Evolutionary conservation across 75 land plant genomes (phyloP).

Genomic region (Pinus taeda): DNA sequence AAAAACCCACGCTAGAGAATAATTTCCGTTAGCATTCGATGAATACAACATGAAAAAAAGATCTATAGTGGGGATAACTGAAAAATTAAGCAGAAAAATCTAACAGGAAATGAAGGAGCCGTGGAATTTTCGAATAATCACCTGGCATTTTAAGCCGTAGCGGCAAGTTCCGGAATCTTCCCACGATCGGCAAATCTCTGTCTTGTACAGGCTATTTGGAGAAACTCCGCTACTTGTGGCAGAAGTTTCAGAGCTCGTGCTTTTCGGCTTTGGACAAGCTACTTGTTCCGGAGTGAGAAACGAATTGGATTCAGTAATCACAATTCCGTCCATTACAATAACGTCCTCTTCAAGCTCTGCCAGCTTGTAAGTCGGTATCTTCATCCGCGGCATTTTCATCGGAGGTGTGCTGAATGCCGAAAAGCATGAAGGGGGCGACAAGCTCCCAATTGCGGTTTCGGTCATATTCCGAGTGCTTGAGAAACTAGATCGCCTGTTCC

Average conservation of each 20-base stretch:
- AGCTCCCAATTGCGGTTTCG: too few relatives aligned
- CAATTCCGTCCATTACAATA: slow-evolving; percentile 19
- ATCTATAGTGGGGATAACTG: too few relatives aligned
- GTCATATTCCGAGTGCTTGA: too few relatives aligned
- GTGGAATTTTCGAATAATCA: background rate
- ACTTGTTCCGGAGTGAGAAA: background rate
- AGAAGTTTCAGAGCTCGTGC: background rate
- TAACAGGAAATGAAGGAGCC: too few relatives aligned
- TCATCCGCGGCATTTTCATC: background rate
- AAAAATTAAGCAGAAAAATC: too few relatives aligned
- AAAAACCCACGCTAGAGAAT: too few relatives aligned
- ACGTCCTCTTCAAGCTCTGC: slow-evolving; percentile 17
- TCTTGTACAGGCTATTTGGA: slow-evolving; percentile 30
- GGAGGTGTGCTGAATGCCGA: background rate
- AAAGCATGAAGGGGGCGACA: too few relatives aligned
- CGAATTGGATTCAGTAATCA: background rate
- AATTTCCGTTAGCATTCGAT: too few relatives aligned
- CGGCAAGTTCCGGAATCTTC: too few relatives aligned
- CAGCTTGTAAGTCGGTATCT: background rate
- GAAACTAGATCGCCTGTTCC: too few relatives aligned
- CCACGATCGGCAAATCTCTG: slow-evolving; percentile 52
- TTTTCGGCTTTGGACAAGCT: background rate
- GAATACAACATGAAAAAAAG: too few relatives aligned
- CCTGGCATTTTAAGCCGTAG: too few relatives aligned
- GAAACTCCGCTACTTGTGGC: background rate